Evolutionary conservation across 2,329 filamentous ascomycete species (phyloP).

Genomic region (Volutella citrinella): DNA sequence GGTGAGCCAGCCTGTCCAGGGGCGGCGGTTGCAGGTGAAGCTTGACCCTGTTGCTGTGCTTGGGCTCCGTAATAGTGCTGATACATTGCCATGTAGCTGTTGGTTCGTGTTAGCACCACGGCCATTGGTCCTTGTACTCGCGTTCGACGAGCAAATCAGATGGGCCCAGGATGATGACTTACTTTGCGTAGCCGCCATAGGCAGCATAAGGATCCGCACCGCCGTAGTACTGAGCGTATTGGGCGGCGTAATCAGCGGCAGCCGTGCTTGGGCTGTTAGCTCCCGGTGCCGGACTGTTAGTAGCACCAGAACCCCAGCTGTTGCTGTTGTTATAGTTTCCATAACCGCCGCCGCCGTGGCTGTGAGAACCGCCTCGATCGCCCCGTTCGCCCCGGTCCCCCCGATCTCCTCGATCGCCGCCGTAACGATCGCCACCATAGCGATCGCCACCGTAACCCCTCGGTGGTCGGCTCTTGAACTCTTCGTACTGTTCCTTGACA

Average conservation of each 20-base stretch:
- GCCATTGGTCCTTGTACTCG: too few relatives aligned
- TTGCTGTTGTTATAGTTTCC: slow-evolving; percentile 27
- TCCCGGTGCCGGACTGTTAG: slow-evolving; percentile 36
- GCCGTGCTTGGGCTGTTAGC: slow-evolving; percentile 25
- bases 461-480: slow-evolving; percentile 80
- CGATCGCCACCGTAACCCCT: slow-evolving; percentile 55
- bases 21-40: slow-evolving; percentile 37
- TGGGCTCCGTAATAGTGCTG: slow-evolving; percentile 63
- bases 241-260: slow-evolving; percentile 65
- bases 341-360: slow-evolving; percentile 29
- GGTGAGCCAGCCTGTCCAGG: slow-evolving; percentile 48
- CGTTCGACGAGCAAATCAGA: too few relatives aligned
- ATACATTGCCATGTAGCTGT: slow-evolving; percentile 66
- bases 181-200: slow-evolving; percentile 85
- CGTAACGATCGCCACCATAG: slow-evolving; percentile 35
- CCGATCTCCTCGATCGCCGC: slow-evolving; percentile 31
- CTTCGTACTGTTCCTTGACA: slow-evolving; percentile 85
- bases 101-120: slow-evolving; percentile 19
- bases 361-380: slow-evolving; percentile 35
- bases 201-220: slow-evolving; percentile 80
- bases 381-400: slow-evolving; percentile 29
- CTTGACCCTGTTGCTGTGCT: slow-evolving; percentile 43
- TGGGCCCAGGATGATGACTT: slow-evolving; percentile 25
- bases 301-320: slow-evolving; percentile 25
- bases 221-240: slow-evolving; percentile 81